A percentile compares a stretch with the other conserved stretches of the same genome.
Conservation (phyloP, 2,329 filamentous ascomycete species). For the Aspergillus sp. region DNA sequence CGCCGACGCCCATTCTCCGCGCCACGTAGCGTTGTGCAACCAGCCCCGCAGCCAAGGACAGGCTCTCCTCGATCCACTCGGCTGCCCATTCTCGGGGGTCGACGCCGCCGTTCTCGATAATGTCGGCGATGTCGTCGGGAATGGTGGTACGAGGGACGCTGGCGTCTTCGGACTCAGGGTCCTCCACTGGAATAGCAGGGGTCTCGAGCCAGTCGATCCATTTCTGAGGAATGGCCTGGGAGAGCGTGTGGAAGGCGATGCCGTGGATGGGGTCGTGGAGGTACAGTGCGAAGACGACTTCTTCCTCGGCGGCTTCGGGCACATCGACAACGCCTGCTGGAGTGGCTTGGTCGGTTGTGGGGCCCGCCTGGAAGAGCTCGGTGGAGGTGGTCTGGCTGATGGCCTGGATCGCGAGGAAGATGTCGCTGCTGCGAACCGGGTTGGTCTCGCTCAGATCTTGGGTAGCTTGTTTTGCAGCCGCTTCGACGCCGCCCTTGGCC, state of each 20-base stretch:
- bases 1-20: conserved; percentile 90
- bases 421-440: conserved; percentile 86
- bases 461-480: conserved; percentile 75
- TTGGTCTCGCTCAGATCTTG: conserved; percentile 80
- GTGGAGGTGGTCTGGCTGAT: conserved; percentile 66
- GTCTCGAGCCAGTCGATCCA: conserved; percentile 94
- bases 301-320: conserved; percentile 51
- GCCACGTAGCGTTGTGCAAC: conserved; percentile 96
- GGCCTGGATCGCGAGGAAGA: conserved; percentile 94
- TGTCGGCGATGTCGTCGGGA: conserved; percentile 83
- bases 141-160: conserved; percentile 43
- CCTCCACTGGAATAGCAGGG: conserved; percentile 46
- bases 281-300: conserved; percentile 75
- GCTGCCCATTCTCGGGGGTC: conserved; percentile 96
- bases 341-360: conserved; percentile 39
- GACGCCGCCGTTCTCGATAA: conserved; percentile 72
- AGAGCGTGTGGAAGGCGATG: conserved; percentile 80
- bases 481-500: conserved; percentile 73
- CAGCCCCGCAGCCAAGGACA: conserved; percentile 76
- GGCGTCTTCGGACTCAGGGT: conserved; percentile 43
- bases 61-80: conserved; percentile 91
- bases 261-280: conserved; percentile 85
- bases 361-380: conserved; percentile 67
- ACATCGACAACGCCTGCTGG: conserved; percentile 38
- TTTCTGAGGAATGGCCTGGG: conserved; percentile 77